Evolutionary conservation across 441 rosid species (phyloP).

Genomic region (Euphorbia corollata): DNA sequence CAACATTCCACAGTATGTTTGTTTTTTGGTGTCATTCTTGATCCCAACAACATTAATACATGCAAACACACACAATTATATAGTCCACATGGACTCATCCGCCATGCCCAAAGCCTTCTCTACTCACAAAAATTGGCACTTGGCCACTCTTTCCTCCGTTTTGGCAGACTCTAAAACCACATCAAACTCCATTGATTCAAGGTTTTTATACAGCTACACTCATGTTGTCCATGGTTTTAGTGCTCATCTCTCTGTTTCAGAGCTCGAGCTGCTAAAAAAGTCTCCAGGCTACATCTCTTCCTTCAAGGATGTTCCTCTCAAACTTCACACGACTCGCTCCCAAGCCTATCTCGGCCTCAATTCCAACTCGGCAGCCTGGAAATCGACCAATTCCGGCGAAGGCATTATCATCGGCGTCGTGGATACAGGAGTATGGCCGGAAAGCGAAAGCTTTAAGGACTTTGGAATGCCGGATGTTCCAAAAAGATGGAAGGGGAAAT

Average conservation of each 20-base stretch:
- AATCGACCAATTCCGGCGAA: not conserved
- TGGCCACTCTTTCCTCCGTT: slow-evolving; percentile 17
- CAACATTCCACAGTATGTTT: too few relatives aligned
- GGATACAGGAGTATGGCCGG: slow-evolving; percentile 84
- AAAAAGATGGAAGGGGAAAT: slow-evolving; percentile 24
- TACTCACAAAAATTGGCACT: slow-evolving; percentile 11
- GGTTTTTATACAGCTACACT: slow-evolving; percentile 9
- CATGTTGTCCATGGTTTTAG: slow-evolving; percentile 13
- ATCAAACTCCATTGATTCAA: not conserved
- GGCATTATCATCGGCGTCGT: slow-evolving; percentile 56
- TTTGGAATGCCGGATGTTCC: slow-evolving; percentile 21
- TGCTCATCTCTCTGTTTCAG: not conserved
- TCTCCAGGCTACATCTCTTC: slow-evolving; percentile 42
- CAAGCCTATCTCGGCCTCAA: slow-evolving; percentile 39
- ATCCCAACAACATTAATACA: too few relatives aligned
- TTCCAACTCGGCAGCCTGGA: slow-evolving; percentile 44
- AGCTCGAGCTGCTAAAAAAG: slow-evolving; percentile 17
- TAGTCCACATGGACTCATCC: slow-evolving; percentile 18
- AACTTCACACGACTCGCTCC: slow-evolving; percentile 50
- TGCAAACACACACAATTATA: slow-evolving; percentile 5
- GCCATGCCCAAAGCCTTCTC: slow-evolving; percentile 22
- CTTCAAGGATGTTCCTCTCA: slow-evolving; percentile 33
- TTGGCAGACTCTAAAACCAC: not conserved
- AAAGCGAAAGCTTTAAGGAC: slow-evolving; percentile 39
- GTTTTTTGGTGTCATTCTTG: too few relatives aligned